These are phyloP conservation scores for Diaporthe amygdali DNA, from an alignment of 2,329 filamentous ascomycete genomes.

Conservation along the genomic window DNA sequence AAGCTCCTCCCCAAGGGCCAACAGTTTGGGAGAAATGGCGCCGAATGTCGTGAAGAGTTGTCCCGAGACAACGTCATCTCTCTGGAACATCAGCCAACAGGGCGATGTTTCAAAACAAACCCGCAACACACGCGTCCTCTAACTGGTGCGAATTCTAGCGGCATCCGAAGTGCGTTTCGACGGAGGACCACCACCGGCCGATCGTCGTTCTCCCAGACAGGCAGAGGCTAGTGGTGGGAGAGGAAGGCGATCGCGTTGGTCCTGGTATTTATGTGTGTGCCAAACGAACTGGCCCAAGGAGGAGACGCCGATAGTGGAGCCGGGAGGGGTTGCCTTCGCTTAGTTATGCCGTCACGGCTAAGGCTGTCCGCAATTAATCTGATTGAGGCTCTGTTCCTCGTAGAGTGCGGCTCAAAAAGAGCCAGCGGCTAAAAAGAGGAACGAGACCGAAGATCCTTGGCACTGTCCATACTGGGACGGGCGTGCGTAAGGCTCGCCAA, in stretches of 20 bases:
- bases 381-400: conserved; percentile 8
- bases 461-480: not conserved
- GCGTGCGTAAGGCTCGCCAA: conserved; percentile 7
- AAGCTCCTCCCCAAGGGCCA: not conserved
- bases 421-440: not conserved
- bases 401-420: conserved; percentile 12
- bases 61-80: conserved; percentile 13
- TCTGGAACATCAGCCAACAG: conserved; percentile 9
- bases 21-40: not conserved
- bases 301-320: not conserved
- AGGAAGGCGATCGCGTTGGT: not conserved
- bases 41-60: not conserved
- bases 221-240: not conserved
- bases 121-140: not conserved
- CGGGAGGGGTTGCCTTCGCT: not conserved
- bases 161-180: conserved; percentile 13
- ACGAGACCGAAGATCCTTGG: not conserved
- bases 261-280: conserved; percentile 9
- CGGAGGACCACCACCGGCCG: conserved; percentile 4
- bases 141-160: conserved; percentile 5
- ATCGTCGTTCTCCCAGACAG: not conserved
- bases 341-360: not conserved
- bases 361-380: conserved; percentile 6
- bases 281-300: not conserved
- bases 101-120: conserved; percentile 16